Evolutionary conservation across 2,329 filamentous ascomycete species (phyloP), one percentile per base, ranked within the genome.

Genomic region (Fusarium zealandicum): DNA sequence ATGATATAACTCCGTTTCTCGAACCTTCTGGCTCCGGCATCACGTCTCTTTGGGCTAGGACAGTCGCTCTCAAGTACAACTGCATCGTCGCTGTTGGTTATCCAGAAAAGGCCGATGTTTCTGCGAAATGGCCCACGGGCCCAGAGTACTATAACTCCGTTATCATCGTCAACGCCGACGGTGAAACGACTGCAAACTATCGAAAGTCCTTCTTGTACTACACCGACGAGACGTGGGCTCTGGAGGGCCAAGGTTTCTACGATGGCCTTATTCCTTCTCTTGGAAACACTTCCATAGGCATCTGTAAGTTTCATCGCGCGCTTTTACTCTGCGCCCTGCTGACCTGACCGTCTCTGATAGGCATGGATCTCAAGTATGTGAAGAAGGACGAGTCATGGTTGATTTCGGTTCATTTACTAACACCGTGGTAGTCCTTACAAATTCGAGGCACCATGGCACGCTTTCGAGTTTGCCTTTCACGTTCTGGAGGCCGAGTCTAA

Each of bases 71-170:
- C 17, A 86, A 85, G 62, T 79, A 89, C 65, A 78, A 86, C 54
- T 92, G 89, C 66, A 75, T 80, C 43, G 88, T 93, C 0, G 82
- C 84, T 0, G 84, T 85, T 1, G 90, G 90, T 1, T 95, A 93
- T 49, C 90, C 90, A 0, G 90, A 95, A 51, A 84, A 82, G 63
- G 82, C 82, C 1, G 84, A 87, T 42, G 66, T 81, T 0, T 69
- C 75, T 0, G 43, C 69, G 1, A 75, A 76, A 18, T 84, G 82
- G 79, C 83, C 84, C 0, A 72, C 80, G 0, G 70, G 68, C 0
- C 79, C 81, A 0, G 80, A 84, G 57, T 84, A 82, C 28, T 85
- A 84, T 68, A 85, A 85, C 51, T 78, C 79, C 0, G 67, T 71
- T 0, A 78, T 88, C 2, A 73, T 85, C 0, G 78, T 88, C 4